These are phyloP conservation scores for Hibiscus tridactylites DNA, from an alignment of 345 rosid species.

Conservation along the genomic window DNA sequence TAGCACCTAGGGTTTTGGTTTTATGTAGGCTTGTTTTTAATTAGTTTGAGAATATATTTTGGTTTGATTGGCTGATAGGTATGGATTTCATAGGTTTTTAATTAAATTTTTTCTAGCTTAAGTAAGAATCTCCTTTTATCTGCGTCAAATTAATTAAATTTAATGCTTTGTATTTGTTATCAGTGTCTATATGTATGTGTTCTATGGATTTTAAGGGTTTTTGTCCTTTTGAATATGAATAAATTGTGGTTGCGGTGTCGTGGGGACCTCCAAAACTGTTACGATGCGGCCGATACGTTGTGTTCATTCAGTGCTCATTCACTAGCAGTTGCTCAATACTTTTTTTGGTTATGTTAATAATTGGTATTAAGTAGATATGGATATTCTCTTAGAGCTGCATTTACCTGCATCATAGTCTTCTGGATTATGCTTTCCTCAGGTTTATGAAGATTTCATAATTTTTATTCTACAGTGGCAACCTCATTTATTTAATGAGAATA, in stretches of 20 bases:
- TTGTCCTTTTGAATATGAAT: not conserved
- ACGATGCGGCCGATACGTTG: too few species aligned
- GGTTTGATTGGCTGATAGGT: not conserved
- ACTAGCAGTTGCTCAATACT: too few species aligned
- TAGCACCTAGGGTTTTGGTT: not conserved
- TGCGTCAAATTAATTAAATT: not conserved
- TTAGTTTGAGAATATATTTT: not conserved
- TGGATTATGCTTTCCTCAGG: not conserved
- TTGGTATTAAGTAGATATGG: not conserved
- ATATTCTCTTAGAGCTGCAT: not conserved
- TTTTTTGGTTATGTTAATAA: not conserved
- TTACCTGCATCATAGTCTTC: not conserved
- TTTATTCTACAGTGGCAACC: not conserved
- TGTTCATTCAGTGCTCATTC: not conserved
- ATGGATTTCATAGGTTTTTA: not conserved
- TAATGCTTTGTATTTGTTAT: not conserved
- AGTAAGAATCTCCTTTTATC: not conserved
- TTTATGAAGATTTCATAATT: not conserved
- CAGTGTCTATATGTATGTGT: not conserved
- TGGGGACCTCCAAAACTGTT: too few species aligned
- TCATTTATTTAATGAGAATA: not conserved
- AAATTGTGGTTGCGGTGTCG: too few species aligned
- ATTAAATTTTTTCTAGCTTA: not conserved
- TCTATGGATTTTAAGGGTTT: not conserved
- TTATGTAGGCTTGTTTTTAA: not conserved